Evolutionary conservation across 176 grass and related monocot species (phyloP), one percentile per base, ranked within the genome.

Genomic region (Luzula sylvatica): DNA sequence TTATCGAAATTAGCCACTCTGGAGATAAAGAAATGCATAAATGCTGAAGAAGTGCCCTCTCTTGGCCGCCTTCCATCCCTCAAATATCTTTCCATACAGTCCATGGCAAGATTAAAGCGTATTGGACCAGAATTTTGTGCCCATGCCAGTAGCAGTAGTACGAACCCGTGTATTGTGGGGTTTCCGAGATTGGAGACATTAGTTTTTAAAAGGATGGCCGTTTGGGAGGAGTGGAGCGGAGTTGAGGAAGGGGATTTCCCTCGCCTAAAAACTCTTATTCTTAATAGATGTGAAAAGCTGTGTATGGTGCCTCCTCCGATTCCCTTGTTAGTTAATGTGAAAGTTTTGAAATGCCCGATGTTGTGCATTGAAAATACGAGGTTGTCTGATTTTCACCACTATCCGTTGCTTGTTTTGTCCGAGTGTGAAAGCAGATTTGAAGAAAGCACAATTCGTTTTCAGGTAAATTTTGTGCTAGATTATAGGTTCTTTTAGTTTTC

Each of bases 141-240:
- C 0, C 38, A 58, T 59, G 60, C 16, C 23, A 15, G 46, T 17
- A 41, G 53, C 13, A 50, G 64, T 39, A 46, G 42, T 50, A 48
- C 15, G 0, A 47, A 55, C 15, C 45, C 8, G 15, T 17, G 11
- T 35, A 49, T 20, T 7, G 45, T 42, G 2, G 29, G 8, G 20
- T 83, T 83, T 22, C 65, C 73, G 14, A 39, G 32, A 23, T 26
- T 83, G 20, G 62, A 73, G 54, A 51, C 59, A 4, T 53, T 77
- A 16, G 52, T 72, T 41, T 58, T 83, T 16, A 64, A 47, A 23
- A 49, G 57, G 12, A 77, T 83, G 73, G 28, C 50, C 42, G 32
- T 53, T 15, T 77, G 67, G 79, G 73, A 83, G 56, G 73, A 72
- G 19, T 83, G 73, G 79, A 22, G 7, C 14, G 43, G 79, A 25